phyloP scores from a whole-genome alignment of 495 filamentous ascomycete species.

The Penicillium diatomitis region DNA sequence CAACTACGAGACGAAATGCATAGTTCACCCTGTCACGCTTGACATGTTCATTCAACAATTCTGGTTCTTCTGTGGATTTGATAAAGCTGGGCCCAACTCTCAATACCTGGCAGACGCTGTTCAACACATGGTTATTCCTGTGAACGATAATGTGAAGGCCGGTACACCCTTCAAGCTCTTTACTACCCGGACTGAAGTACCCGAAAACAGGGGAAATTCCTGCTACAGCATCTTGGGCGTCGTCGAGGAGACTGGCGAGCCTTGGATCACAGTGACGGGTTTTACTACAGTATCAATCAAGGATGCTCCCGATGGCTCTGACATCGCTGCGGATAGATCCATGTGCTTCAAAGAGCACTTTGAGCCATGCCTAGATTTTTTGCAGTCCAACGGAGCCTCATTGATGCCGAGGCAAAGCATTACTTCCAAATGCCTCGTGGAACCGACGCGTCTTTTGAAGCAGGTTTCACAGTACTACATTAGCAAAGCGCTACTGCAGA shows the following conservation, averaged over 20 bases:
- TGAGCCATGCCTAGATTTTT: slow-evolving; percentile 36
- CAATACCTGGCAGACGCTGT: slow-evolving; percentile 16
- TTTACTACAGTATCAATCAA: slow-evolving; percentile 10
- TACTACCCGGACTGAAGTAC: slow-evolving; percentile 16
- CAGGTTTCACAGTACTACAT: slow-evolving; percentile 27
- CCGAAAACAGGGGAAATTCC: slow-evolving; percentile 23
- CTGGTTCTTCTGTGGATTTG: slow-evolving; percentile 19
- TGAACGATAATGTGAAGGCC: slow-evolving; percentile 4
- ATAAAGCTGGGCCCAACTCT: slow-evolving; percentile 6
- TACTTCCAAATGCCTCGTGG: slow-evolving; percentile 2
- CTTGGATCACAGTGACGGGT: slow-evolving; percentile 13
- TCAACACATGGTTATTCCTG: slow-evolving; percentile 10
- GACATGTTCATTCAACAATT: slow-evolving; percentile 35
- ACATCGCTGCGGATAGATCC: not conserved
- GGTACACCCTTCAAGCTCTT: slow-evolving; percentile 17
- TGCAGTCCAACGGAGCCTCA: slow-evolving; percentile 1
- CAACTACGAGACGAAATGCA: slow-evolving; percentile 30
- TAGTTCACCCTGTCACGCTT: slow-evolving; percentile 37
- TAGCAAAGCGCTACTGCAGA: slow-evolving; percentile 17
- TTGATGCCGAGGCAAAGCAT: slow-evolving; percentile 5
- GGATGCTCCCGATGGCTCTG: slow-evolving; percentile 1
- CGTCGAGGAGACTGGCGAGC: slow-evolving; percentile 14
- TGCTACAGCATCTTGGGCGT: slow-evolving; percentile 14
- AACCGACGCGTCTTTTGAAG: slow-evolving; percentile 29
- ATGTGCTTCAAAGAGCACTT: slow-evolving; percentile 42